These are phyloP conservation scores for Clarireedia hainanense DNA, from an alignment of 2,329 filamentous ascomycete species.

Conservation along the genomic window DNA sequence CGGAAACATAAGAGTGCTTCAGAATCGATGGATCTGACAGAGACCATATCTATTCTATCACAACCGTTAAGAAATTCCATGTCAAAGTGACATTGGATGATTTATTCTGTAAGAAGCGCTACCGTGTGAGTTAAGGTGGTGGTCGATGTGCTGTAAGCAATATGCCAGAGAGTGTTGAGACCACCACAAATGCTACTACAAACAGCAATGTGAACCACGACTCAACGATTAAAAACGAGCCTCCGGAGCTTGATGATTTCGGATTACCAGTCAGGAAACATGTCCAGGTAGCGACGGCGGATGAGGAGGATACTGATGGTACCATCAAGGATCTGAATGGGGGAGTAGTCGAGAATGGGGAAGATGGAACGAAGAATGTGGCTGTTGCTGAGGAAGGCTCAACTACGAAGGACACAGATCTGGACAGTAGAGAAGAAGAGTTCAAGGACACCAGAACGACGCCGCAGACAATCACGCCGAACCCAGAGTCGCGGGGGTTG, in stretches of 20 bases:
- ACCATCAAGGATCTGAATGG: background rate
- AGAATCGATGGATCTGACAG: slow-evolving; percentile 5
- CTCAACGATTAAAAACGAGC: slow-evolving; percentile 8
- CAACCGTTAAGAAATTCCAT: background rate
- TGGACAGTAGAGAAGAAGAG: slow-evolving; percentile 34
- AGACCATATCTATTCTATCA: background rate
- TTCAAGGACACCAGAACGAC: slow-evolving; percentile 33
- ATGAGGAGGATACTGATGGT: background rate
- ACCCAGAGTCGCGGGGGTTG: slow-evolving; percentile 13
- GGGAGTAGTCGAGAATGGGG: background rate
- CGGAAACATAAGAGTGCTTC: slow-evolving; percentile 5
- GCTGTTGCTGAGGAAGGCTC: background rate
- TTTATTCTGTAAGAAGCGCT: slow-evolving; percentile 3
- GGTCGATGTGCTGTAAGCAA: slow-evolving; percentile 16
- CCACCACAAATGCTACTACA: slow-evolving; percentile 15
- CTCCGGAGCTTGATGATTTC: slow-evolving; percentile 58
- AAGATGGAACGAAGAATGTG: slow-evolving; percentile 4
- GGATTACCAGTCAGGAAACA: slow-evolving; percentile 55
- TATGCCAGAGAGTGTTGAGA: slow-evolving; percentile 25
- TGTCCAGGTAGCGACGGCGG: slow-evolving; percentile 14
- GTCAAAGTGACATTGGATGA: slow-evolving; percentile 9
- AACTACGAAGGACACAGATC: slow-evolving; percentile 9
- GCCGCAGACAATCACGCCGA: slow-evolving; percentile 20
- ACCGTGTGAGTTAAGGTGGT: slow-evolving; percentile 10
- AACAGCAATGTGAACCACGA: slow-evolving; percentile 14